phyloP scores from a whole-genome alignment of 23 red algal genomes.

The Cyanidiococcus yangmingshanensis region DNA sequence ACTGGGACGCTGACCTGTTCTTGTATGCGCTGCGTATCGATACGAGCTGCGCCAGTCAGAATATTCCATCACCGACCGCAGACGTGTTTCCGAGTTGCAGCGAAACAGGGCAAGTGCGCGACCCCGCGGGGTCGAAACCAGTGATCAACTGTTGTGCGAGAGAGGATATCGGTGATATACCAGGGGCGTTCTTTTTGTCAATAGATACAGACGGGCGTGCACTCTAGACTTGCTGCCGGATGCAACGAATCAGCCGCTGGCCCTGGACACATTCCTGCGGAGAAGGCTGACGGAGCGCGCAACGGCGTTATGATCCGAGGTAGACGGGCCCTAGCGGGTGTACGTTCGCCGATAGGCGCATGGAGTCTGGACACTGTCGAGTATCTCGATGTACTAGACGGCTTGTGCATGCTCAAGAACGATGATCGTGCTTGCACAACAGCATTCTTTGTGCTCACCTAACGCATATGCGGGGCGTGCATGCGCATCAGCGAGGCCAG shows the following conservation, averaged over 20 bases:
- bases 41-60: too few relatives aligned
- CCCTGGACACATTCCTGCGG: neutral
- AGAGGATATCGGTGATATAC: too few relatives aligned
- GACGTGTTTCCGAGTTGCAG: too few relatives aligned
- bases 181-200: too few relatives aligned
- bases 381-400: neutral
- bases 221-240: neutral
- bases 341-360: neutral
- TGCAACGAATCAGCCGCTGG: neutral
- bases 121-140: too few relatives aligned
- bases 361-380: neutral
- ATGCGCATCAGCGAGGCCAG: neutral
- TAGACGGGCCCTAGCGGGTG: neutral
- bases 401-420: neutral
- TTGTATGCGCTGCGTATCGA: too few relatives aligned
- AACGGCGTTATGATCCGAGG: neutral
- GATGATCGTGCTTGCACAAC: neutral
- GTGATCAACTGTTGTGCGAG: too few relatives aligned
- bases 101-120: too few relatives aligned
- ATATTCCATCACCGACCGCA: too few relatives aligned
- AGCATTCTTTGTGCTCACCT: neutral
- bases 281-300: neutral
- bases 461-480: neutral
- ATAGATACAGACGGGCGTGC: neutral
- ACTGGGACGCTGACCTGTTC: too few relatives aligned